These are phyloP conservation scores for Penicillium lividum DNA, from an alignment of 495 filamentous ascomycete species.

Conservation along the genomic window DNA sequence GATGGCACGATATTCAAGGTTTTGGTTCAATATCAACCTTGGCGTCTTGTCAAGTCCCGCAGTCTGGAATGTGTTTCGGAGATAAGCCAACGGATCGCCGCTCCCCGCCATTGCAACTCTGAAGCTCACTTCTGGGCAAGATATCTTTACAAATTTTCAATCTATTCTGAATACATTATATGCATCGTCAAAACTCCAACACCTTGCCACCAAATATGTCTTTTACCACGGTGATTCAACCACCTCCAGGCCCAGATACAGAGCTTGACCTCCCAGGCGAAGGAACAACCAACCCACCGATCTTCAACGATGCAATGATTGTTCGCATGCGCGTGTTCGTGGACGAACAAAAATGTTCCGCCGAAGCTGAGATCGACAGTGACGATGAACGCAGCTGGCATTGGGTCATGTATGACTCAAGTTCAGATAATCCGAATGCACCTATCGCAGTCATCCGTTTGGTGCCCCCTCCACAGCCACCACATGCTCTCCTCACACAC, in stretches of 20 bases:
- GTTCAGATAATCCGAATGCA: not conserved
- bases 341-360: slow-evolving; percentile 67
- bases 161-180: too few relatives aligned
- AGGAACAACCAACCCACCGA: slow-evolving; percentile 46
- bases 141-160: too few relatives aligned
- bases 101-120: not conserved
- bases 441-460: slow-evolving; percentile 71
- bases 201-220: not conserved
- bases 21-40: not conserved
- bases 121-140: too few relatives aligned
- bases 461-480: slow-evolving; percentile 71
- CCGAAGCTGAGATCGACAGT: slow-evolving; percentile 71
- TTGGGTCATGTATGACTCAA: slow-evolving; percentile 67
- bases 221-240: slow-evolving; percentile 24
- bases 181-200: not conserved
- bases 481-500: slow-evolving; percentile 49
- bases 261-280: slow-evolving; percentile 23
- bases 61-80: not conserved
- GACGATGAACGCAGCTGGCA: slow-evolving; percentile 80
- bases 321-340: slow-evolving; percentile 80
- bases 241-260: slow-evolving; percentile 25
- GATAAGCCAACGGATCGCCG: too few relatives aligned
- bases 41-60: not conserved
- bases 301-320: slow-evolving; percentile 75
- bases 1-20: not conserved